Evolutionary conservation across 2,329 filamentous ascomycete genomes (phyloP).

Genomic region (Ilyonectria robusta): DNA sequence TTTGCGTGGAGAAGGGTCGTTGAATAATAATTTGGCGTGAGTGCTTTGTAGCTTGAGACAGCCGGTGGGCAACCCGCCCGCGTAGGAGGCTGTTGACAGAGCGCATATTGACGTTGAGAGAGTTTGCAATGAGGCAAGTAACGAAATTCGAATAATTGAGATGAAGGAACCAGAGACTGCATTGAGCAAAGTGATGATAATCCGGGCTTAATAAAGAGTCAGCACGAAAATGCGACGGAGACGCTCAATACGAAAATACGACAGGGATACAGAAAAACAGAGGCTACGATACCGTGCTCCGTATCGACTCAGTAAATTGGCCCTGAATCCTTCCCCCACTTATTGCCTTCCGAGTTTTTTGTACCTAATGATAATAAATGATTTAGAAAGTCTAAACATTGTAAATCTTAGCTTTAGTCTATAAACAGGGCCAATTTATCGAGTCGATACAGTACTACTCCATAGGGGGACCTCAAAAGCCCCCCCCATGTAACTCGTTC

Average conservation of each 20-base stretch:
- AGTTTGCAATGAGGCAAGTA: neutral
- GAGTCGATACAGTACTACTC: too few species aligned
- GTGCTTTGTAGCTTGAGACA: neutral
- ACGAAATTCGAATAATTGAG: neutral
- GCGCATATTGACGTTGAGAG: neutral
- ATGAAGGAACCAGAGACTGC: neutral
- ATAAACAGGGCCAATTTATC: too few species aligned
- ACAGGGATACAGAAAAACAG: too few species aligned
- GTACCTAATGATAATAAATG: too few species aligned
- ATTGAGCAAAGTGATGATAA: neutral
- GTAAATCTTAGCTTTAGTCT: too few species aligned
- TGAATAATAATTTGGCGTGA: neutral
- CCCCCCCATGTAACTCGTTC: too few species aligned
- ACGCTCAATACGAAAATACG: neutral
- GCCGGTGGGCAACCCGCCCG: neutral
- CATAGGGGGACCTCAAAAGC: too few species aligned
- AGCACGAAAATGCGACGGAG: neutral
- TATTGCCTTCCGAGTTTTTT: too few species aligned
- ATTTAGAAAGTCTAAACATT: too few species aligned
- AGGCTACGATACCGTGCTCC: too few species aligned
- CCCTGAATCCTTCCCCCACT: too few species aligned
- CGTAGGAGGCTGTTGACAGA: neutral
- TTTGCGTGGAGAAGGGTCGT: neutral
- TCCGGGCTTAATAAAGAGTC: neutral
- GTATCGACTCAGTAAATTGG: too few species aligned